Evolutionary conservation across 257 asterid species (phyloP).

Genomic region (Solanum virginianum): DNA sequence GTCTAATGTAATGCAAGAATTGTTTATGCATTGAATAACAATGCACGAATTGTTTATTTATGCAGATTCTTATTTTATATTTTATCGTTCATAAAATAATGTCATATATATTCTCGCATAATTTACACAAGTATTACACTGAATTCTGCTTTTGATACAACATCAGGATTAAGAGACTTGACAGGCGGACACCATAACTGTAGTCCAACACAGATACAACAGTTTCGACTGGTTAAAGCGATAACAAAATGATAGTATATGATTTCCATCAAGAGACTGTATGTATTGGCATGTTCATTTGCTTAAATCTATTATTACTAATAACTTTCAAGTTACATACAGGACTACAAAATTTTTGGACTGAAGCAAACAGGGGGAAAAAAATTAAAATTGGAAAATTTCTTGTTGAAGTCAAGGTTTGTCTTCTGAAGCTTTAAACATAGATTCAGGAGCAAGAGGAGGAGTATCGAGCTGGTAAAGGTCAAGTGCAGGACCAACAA

Average conservation of each 20-base stretch:
- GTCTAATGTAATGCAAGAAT: too few species aligned
- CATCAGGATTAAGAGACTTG: neutral
- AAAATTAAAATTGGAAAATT: neutral
- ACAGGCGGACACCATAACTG: too few species aligned
- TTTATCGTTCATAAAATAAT: too few species aligned
- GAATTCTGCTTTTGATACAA: neutral
- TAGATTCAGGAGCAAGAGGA: conserved; percentile 52
- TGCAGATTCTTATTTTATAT: too few species aligned
- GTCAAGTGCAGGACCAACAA: conserved; percentile 71
- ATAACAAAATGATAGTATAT: neutral
- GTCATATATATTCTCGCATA: neutral
- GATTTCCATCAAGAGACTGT: neutral
- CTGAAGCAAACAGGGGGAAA: neutral
- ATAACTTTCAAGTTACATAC: neutral
- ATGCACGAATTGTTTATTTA: too few species aligned
- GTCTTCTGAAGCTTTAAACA: conserved; percentile 33
- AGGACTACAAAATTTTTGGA: neutral
- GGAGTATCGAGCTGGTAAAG: conserved; percentile 77
- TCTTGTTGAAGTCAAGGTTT: neutral
- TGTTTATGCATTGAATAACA: too few species aligned
- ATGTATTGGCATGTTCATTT: neutral
- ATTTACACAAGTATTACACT: neutral
- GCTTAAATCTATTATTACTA: neutral
- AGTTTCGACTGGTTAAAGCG: neutral
- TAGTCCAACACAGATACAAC: too few species aligned